These are phyloP conservation scores for Eragrostis nindensis DNA, from an alignment of 176 grass and related monocot genomes.

Conservation along the genomic window DNA sequence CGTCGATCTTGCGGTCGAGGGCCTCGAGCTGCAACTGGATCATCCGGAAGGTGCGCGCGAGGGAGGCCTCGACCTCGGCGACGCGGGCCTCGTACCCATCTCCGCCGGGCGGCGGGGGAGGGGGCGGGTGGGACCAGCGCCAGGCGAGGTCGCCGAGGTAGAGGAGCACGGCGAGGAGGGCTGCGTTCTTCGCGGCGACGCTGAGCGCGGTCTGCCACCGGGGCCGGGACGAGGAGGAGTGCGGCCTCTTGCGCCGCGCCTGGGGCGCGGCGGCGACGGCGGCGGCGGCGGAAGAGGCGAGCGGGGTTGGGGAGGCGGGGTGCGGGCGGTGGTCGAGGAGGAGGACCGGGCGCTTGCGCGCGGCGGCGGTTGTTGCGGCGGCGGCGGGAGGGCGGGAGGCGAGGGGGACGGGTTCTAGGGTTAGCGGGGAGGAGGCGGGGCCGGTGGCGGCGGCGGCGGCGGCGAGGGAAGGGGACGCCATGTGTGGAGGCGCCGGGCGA, in stretches of 20 bases:
- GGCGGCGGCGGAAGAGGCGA: background rate
- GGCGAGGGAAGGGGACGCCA: constrained; percentile 38
- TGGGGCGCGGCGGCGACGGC: background rate
- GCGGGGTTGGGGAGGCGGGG: constrained; percentile 21
- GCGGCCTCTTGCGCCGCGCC: constrained; percentile 6
- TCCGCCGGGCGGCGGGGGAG: constrained; percentile 4
- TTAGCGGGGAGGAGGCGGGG: constrained; percentile 32
- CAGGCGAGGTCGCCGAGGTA: constrained; percentile 57
- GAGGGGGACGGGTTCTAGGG: constrained; percentile 41
- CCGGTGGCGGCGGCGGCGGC: constrained; percentile 32
- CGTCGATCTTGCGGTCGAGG: constrained; percentile 79
- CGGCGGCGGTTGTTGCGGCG: constrained; percentile 26
- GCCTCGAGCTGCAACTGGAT: constrained; percentile 81
- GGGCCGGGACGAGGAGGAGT: constrained; percentile 35
- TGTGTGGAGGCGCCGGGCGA: background rate
- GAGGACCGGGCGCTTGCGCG: constrained; percentile 51
- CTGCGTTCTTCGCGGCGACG: constrained; percentile 56
- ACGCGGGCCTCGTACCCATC: constrained; percentile 53
- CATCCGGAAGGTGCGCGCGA: constrained; percentile 58
- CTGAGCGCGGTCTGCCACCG: constrained; percentile 57
- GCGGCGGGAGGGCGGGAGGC: constrained; percentile 25
- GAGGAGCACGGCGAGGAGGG: constrained; percentile 50
- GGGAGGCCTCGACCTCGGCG: constrained; percentile 65
- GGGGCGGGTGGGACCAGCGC: constrained; percentile 39
- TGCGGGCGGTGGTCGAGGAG: constrained; percentile 47